These are phyloP conservation scores for Trichoderma aggressivum DNA, from an alignment of 2,329 filamentous ascomycete genomes.

Conservation along the genomic window DNA sequence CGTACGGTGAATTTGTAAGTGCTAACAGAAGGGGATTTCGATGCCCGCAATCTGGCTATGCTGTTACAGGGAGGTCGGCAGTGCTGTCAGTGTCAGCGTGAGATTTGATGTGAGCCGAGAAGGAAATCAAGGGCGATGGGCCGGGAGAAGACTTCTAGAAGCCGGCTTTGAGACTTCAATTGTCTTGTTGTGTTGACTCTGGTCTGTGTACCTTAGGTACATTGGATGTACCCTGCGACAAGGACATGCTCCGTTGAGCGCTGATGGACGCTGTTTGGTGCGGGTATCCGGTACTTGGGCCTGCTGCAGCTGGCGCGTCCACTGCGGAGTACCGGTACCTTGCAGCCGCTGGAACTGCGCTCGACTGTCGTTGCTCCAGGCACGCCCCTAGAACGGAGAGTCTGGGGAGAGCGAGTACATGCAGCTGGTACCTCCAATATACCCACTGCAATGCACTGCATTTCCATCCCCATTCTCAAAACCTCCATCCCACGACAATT, in stretches of 20 bases:
- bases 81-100: neutral
- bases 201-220: neutral
- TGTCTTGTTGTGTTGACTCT: no score
- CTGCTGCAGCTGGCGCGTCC: neutral
- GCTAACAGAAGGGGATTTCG: neutral
- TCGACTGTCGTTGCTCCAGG: neutral
- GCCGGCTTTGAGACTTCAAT: neutral
- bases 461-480: neutral
- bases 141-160: neutral
- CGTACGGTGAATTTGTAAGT: neutral
- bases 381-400: neutral
- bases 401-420: neutral
- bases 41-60: neutral
- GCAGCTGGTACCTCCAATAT: neutral
- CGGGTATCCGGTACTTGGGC: neutral
- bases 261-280: neutral
- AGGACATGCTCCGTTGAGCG: neutral
- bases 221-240: neutral
- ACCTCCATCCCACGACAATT: slow-evolving; percentile 11
- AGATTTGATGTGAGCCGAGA: neutral
- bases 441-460: neutral
- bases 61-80: neutral
- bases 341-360: neutral
- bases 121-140: neutral
- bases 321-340: neutral